A percentile compares a stretch with the other conserved stretches of the same genome.
phyloP scores from a whole-genome alignment of 2,329 filamentous ascomycete species.

The Knufia fluminis region DNA sequence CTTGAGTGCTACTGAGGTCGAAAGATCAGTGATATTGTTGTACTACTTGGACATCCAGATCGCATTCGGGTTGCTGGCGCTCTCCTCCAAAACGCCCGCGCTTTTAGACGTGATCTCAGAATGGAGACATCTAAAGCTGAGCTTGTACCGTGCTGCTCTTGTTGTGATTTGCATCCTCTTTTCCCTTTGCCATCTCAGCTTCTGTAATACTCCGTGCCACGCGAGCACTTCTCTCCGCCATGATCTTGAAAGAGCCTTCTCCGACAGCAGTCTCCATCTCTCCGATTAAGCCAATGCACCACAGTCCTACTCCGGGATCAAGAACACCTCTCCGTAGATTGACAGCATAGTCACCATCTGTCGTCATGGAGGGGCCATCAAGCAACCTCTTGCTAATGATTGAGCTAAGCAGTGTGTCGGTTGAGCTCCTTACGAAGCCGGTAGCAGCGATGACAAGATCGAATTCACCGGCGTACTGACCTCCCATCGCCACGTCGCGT shows the following conservation, averaged over 20 bases:
- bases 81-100: too few relatives aligned
- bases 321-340: constrained; percentile 61
- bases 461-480: constrained; percentile 4
- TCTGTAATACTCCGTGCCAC: background rate
- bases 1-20: too few relatives aligned
- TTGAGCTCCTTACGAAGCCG: constrained; percentile 51
- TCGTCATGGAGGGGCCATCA: constrained; percentile 43
- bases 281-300: constrained; percentile 90
- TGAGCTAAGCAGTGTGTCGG: constrained; percentile 59
- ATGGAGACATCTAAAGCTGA: constrained; percentile 2
- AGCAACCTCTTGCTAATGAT: background rate
- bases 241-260: background rate
- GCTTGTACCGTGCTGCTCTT: background rate
- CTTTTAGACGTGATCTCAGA: too few relatives aligned
- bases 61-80: too few relatives aligned
- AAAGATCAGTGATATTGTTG: too few relatives aligned
- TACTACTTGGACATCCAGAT: too few relatives aligned
- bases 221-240: constrained; percentile 4
- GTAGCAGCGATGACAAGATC: constrained; percentile 19
- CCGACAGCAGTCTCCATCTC: background rate
- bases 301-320: constrained; percentile 66
- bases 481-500: background rate
- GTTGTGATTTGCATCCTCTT: background rate
- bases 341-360: constrained; percentile 70
- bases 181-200: background rate